Percentiles rank a stretch among this genome's conserved stretches.
Conservation (phyloP, 441 rosid species). For the Sinapis alba region DNA sequence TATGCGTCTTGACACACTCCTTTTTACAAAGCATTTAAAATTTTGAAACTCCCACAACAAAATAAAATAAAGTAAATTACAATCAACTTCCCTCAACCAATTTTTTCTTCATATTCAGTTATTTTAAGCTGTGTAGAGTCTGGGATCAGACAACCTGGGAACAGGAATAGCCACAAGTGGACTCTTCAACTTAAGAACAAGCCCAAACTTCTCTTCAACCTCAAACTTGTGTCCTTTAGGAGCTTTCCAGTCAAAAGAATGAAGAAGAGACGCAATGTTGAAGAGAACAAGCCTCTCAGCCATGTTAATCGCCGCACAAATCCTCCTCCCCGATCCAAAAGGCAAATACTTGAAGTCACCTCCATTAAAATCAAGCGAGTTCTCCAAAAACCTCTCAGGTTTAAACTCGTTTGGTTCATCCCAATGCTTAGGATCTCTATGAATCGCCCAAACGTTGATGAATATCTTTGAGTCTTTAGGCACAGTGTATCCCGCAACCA, state of each 20-base stretch:
- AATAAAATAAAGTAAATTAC: neutral
- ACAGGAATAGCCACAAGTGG: conserved; percentile 52
- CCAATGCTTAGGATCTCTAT: conserved; percentile 59
- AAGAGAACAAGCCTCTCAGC: conserved; percentile 54
- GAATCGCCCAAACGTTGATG: conserved; percentile 55
- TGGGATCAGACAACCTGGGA: conserved; percentile 38
- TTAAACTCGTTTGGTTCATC: conserved; percentile 49
- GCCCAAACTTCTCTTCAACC: conserved; percentile 48
- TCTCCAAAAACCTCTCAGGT: conserved; percentile 57
- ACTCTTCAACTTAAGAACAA: conserved; percentile 44
- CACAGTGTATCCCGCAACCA: conserved; percentile 48
- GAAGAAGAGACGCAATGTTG: conserved; percentile 53
- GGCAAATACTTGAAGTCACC: conserved; percentile 49
- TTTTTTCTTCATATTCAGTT: neutral
- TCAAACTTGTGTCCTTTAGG: conserved; percentile 46
- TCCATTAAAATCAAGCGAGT: conserved; percentile 40
- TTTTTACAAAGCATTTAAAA: neutral
- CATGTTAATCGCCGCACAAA: conserved; percentile 58
- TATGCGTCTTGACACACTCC: neutral
- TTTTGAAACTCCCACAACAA: neutral
- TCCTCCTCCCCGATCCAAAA: conserved; percentile 63
- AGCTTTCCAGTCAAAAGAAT: conserved; percentile 60
- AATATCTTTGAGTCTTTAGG: conserved; percentile 48
- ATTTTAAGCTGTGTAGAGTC: conserved; percentile 34
- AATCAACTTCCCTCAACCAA: conserved; percentile 3